A percentile compares a stretch with the other conserved stretches of the same genome.
phyloP scores from a whole-genome alignment of 2,329 filamentous ascomycete genomes.

The Chaetomiaceae sp. region DNA sequence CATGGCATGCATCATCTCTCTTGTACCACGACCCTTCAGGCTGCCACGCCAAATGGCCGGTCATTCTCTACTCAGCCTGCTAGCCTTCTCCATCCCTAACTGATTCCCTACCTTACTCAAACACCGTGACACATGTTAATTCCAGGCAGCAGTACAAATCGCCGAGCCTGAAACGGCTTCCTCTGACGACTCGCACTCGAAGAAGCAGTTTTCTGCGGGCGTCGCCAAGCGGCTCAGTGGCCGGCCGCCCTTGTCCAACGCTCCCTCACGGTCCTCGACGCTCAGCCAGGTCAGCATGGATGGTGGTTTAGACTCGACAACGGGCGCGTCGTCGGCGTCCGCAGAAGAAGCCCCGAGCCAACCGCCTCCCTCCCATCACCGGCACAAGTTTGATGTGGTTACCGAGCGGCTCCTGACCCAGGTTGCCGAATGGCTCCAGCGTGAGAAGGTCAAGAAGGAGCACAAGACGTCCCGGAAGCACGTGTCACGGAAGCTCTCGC shows the following conservation, averaged over 20 bases:
- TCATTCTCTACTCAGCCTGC: too few species aligned
- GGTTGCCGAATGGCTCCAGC: conserved; percentile 73
- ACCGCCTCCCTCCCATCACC: conserved; percentile 30
- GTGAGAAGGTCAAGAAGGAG: conserved; percentile 65
- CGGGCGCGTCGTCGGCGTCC: conserved; percentile 24
- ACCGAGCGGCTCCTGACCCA: conserved; percentile 11
- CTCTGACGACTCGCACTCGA: conserved; percentile 33
- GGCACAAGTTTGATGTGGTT: conserved; percentile 29
- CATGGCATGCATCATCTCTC: too few species aligned
- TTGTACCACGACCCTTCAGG: too few species aligned
- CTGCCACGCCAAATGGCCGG: too few species aligned
- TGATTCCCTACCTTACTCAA: neutral
- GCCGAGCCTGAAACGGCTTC: conserved; percentile 42
- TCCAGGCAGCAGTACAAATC: conserved; percentile 48
- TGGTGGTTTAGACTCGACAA: conserved; percentile 21
- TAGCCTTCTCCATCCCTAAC: neutral
- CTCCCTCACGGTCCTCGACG: conserved; percentile 42
- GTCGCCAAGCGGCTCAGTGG: conserved; percentile 41
- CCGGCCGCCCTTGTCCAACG: conserved; percentile 32
- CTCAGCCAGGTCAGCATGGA: conserved; percentile 34
- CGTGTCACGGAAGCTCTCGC: conserved; percentile 37
- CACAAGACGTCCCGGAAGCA: conserved; percentile 45
- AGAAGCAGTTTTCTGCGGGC: conserved; percentile 41
- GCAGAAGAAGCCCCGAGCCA: conserved; percentile 25
- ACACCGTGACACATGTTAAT: neutral